These are phyloP conservation scores for Aspergillus leporis DNA, from an alignment of 495 filamentous ascomycete genomes.

Conservation along the genomic window DNA sequence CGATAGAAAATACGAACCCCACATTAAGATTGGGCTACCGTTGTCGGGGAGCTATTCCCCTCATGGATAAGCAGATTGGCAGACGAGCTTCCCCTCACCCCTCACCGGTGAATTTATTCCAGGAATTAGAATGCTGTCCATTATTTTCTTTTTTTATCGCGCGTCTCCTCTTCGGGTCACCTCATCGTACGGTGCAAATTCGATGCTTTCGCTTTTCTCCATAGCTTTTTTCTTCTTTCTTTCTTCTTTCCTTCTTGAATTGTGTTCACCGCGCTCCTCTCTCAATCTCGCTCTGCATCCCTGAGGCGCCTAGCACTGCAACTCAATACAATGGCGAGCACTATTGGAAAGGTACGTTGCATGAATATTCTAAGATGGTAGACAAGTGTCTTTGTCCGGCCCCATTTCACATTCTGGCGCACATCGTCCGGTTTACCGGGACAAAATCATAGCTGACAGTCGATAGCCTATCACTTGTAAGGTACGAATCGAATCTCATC, in stretches of 20 bases:
- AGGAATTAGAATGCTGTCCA: too few relatives aligned
- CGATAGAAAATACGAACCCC: background rate
- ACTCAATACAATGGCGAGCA: slow-evolving; percentile 43
- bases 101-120: background rate
- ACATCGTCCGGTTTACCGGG: too few relatives aligned
- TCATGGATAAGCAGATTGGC: background rate
- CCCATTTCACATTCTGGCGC: too few relatives aligned
- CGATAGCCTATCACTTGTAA: slow-evolving; percentile 74
- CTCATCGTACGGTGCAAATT: background rate
- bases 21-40: background rate
- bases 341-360: slow-evolving; percentile 55
- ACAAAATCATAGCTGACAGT: slow-evolving; percentile 11
- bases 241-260: background rate
- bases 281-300: background rate
- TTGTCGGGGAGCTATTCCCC: background rate
- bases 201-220: background rate
- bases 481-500: slow-evolving; percentile 36
- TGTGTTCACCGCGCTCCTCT: background rate
- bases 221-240: background rate
- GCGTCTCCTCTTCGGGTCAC: background rate
- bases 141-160: background rate
- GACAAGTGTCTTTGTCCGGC: too few relatives aligned
- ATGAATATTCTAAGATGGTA: background rate
- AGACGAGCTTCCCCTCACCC: background rate
- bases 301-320: too few relatives aligned